These are phyloP conservation scores for Candida silvatica DNA, from an alignment of 805 yeast genomes.

Conservation along the genomic window DNA sequence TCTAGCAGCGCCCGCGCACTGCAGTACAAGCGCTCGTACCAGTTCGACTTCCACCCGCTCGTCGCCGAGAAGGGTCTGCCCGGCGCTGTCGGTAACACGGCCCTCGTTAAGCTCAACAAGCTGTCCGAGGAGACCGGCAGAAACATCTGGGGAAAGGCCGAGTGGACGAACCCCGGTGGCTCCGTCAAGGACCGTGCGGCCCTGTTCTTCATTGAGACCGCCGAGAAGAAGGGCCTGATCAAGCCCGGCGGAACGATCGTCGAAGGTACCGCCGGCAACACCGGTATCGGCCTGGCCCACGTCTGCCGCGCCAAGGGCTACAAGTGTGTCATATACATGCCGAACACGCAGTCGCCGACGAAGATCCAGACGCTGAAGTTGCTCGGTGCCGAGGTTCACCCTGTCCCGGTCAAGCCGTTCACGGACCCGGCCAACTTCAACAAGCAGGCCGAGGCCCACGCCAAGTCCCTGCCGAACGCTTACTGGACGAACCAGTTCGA, in stretches of 20 bases:
- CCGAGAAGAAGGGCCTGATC: constrained; percentile 60
- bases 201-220: constrained; percentile 63
- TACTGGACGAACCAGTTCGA: constrained; percentile 97
- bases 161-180: constrained; percentile 91
- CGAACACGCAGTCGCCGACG: constrained; percentile 77
- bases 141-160: constrained; percentile 84
- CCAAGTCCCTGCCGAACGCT: constrained; percentile 66
- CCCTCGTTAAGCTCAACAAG: constrained; percentile 54
- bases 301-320: constrained; percentile 80
- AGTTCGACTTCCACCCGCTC: constrained; percentile 51
- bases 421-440: constrained; percentile 80
- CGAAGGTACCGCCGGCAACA: constrained; percentile 95
- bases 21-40: constrained; percentile 11
- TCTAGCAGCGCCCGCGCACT: background rate
- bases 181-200: constrained; percentile 92
- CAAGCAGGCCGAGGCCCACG: constrained; percentile 82
- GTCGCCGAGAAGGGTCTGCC: constrained; percentile 61
- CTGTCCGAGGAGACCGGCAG: constrained; percentile 55
- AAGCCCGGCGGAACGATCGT: constrained; percentile 79
- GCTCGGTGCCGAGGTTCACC: constrained; percentile 80
- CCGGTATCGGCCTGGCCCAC: constrained; percentile 86
- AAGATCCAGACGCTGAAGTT: constrained; percentile 69
- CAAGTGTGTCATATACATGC: constrained; percentile 84
- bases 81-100: constrained; percentile 91
- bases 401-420: constrained; percentile 84